phyloP scores from a whole-genome alignment of 371 early-diverging fungal genomes.

The Actinomortierella ambigua region DNA sequence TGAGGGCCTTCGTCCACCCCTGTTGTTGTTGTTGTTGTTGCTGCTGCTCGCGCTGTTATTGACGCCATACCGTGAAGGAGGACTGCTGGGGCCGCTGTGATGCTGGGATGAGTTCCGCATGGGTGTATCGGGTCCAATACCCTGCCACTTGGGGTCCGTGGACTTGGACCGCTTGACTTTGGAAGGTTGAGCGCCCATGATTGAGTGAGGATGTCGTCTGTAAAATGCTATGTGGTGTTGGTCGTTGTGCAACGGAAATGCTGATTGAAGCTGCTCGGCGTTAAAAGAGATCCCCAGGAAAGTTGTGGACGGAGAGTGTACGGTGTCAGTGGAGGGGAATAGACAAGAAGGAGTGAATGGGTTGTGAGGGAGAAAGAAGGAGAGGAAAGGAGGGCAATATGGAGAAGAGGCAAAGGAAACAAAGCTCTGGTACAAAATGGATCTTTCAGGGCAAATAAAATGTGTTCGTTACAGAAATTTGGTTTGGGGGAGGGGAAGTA shows the following conservation, averaged over 20 bases:
- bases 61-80: not conserved
- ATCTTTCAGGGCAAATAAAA: too few relatives aligned
- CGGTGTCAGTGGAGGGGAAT: too few relatives aligned
- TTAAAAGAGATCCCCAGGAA: too few relatives aligned
- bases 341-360: not conserved
- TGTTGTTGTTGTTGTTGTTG: too few relatives aligned
- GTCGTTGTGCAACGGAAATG: too few relatives aligned
- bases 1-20: too few relatives aligned
- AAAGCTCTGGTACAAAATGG: too few relatives aligned
- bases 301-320: too few relatives aligned
- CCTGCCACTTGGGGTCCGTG: constrained; percentile 44
- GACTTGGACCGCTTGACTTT: constrained; percentile 28
- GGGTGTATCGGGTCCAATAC: constrained; percentile 45
- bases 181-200: constrained; percentile 35
- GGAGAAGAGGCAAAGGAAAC: not conserved
- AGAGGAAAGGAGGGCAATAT: not conserved
- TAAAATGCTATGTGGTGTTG: not conserved
- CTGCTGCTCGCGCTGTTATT: constrained; percentile 7
- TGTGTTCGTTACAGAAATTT: too few relatives aligned
- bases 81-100: not conserved
- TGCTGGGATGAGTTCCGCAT: constrained; percentile 4
- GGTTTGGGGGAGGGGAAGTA: too few relatives aligned
- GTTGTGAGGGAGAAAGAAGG: not conserved
- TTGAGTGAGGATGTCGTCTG: not conserved
- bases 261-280: too few relatives aligned